Conservation (phyloP, 805 yeast species). For the Ogataea degrootiae region DNA sequence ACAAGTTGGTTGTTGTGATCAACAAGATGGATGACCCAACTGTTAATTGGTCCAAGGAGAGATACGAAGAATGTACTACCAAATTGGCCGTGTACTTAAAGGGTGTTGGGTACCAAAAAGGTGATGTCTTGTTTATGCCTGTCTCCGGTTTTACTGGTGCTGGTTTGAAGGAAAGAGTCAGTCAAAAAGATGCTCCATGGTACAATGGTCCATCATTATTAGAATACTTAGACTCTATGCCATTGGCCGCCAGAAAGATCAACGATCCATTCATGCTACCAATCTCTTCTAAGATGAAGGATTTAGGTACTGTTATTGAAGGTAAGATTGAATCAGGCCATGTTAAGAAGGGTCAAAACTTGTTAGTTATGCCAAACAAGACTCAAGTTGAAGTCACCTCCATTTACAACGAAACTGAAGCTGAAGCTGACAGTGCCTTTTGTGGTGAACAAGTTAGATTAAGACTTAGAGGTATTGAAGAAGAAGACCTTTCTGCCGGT, state of each 20-base stretch:
- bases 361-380: constrained; percentile 92
- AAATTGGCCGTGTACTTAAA: constrained; percentile 75
- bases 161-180: constrained; percentile 84
- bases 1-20: constrained; percentile 86
- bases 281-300: constrained; percentile 89
- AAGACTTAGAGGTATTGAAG: constrained; percentile 92
- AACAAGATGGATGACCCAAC: constrained; percentile 99
- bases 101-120: constrained; percentile 86
- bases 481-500: constrained; percentile 91
- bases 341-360: constrained; percentile 68
- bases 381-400: constrained; percentile 76
- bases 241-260: constrained; percentile 76
- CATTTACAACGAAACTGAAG: constrained; percentile 92
- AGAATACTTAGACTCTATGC: constrained; percentile 82
- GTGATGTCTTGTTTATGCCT: constrained; percentile 90
- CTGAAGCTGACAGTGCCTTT: constrained; percentile 81
- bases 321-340: constrained; percentile 98
- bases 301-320: constrained; percentile 94
- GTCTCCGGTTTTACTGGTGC: constrained; percentile 98
- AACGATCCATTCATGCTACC: constrained; percentile 98
- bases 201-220: constrained; percentile 87
- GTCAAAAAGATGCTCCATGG: constrained; percentile 78
- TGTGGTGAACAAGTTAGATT: constrained; percentile 98
- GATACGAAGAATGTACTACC: constrained; percentile 91
- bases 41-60: constrained; percentile 90